Evolutionary conservation across 495 filamentous ascomycete genomes (phyloP).

Genomic region (Penicillium cataractarum): DNA sequence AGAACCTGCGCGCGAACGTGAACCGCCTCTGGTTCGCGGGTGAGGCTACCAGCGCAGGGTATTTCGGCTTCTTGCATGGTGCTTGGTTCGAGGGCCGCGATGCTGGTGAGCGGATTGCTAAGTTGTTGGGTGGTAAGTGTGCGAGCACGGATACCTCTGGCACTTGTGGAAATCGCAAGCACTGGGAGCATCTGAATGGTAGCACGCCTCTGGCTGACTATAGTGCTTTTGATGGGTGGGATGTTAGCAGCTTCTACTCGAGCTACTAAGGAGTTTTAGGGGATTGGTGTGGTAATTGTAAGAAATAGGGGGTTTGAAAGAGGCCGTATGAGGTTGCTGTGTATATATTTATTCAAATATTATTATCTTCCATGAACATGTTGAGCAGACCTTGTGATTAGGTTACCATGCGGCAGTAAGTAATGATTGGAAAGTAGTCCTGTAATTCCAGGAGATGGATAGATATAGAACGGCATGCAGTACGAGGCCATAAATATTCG

Average conservation of each 20-base stretch:
- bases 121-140: constrained; percentile 24
- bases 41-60: constrained; percentile 69
- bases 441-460: background rate
- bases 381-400: background rate
- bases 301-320: background rate
- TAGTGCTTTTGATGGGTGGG: constrained; percentile 27
- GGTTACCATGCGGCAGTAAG: background rate
- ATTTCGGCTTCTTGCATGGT: constrained; percentile 75
- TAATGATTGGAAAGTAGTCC: background rate
- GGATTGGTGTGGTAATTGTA: background rate
- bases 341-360: background rate
- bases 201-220: constrained; percentile 27
- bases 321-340: background rate
- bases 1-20: constrained; percentile 73
- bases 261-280: constrained; percentile 6
- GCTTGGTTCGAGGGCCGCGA: constrained; percentile 65
- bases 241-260: constrained; percentile 26
- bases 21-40: constrained; percentile 71
- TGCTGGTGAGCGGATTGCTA: constrained; percentile 55
- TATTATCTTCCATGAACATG: background rate
- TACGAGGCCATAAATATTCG: background rate
- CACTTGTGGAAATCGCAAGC: constrained; percentile 17
- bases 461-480: background rate
- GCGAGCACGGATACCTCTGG: constrained; percentile 11
- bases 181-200: constrained; percentile 18